A percentile compares a stretch with the other conserved stretches of the same genome.
Conservation (phyloP, 805 yeast genomes). For the Yarrowia sp. region DNA sequence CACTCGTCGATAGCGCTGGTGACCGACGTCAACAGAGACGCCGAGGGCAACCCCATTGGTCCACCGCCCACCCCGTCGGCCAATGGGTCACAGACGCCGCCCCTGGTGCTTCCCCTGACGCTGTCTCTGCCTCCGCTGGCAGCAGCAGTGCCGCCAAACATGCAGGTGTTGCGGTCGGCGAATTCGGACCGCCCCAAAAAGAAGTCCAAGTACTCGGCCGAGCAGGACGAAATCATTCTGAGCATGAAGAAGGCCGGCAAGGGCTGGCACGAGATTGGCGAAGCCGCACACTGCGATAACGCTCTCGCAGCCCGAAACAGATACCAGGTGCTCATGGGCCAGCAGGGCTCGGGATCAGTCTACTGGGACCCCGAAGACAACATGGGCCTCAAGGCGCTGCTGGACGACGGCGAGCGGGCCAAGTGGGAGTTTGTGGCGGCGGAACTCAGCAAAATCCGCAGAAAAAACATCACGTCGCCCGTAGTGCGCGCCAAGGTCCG, state of each 20-base stretch:
- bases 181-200: conserved; percentile 60
- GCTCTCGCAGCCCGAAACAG: conserved; percentile 77
- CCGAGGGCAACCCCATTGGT: conserved; percentile 49
- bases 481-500: conserved; percentile 65
- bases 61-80: conserved; percentile 12
- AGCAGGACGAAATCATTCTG: conserved; percentile 72
- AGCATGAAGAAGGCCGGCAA: conserved; percentile 66
- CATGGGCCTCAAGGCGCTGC: conserved; percentile 56
- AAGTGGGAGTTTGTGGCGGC: conserved; percentile 71
- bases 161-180: conserved; percentile 53
- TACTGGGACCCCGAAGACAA: conserved; percentile 69
- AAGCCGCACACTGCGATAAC: conserved; percentile 65
- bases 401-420: conserved; percentile 74
- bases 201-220: conserved; percentile 70
- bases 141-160: conserved; percentile 53
- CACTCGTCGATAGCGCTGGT: conserved; percentile 89
- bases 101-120: conserved; percentile 32
- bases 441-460: conserved; percentile 62
- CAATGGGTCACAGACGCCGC: conserved; percentile 19
- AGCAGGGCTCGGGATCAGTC: conserved; percentile 76
- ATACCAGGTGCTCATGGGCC: conserved; percentile 82
- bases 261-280: conserved; percentile 78
- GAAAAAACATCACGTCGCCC: conserved; percentile 58
- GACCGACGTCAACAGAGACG: conserved; percentile 62
- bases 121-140: conserved; percentile 61